A percentile compares a stretch with the other conserved stretches of the same genome.
Conservation (phyloP, 257 asterid species). For the Oldenlandia corymbosa region DNA sequence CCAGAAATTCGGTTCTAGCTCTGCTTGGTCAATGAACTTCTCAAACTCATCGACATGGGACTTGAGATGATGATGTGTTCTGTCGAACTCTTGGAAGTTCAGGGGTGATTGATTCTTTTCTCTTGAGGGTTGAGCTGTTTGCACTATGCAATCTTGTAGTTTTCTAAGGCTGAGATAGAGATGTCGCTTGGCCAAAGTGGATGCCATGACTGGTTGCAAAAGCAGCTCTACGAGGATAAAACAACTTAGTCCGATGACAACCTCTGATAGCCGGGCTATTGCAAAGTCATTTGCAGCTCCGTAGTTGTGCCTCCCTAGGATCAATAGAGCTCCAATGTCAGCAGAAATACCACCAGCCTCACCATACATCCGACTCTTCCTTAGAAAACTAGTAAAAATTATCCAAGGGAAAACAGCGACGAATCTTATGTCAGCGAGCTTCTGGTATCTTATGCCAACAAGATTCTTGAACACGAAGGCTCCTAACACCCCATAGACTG, state of each 20-base stretch:
- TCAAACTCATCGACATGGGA: constrained; percentile 30
- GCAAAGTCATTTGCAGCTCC: constrained; percentile 56
- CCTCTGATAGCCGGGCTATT: constrained; percentile 46
- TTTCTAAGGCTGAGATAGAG: constrained; percentile 20
- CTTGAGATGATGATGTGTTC: constrained; percentile 26
- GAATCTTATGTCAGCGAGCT: constrained; percentile 33
- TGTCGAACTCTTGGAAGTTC: constrained; percentile 19
- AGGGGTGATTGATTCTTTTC: not conserved
- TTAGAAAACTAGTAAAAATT: constrained; percentile 38
- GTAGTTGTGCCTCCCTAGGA: constrained; percentile 57
- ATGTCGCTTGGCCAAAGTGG: constrained; percentile 49
- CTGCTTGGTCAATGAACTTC: constrained; percentile 39
- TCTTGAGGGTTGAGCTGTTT: constrained; percentile 4
- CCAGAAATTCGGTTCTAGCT: constrained; percentile 60
- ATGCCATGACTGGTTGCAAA: constrained; percentile 51
- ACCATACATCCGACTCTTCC: constrained; percentile 63
- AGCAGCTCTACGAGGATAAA: constrained; percentile 48
- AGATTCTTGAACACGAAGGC: constrained; percentile 37
- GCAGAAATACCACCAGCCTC: constrained; percentile 58
- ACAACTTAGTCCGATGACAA: constrained; percentile 45
- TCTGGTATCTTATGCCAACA: constrained; percentile 29
- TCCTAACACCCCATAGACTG: constrained; percentile 64
- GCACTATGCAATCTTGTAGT: constrained; percentile 39
- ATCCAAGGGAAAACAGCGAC: constrained; percentile 71
- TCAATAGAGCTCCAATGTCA: constrained; percentile 56